Percentiles rank a stretch among this genome's conserved stretches.
Conservation (phyloP, 1,284 basidiomycete genomes). For the Tylopilus sp. region DNA sequence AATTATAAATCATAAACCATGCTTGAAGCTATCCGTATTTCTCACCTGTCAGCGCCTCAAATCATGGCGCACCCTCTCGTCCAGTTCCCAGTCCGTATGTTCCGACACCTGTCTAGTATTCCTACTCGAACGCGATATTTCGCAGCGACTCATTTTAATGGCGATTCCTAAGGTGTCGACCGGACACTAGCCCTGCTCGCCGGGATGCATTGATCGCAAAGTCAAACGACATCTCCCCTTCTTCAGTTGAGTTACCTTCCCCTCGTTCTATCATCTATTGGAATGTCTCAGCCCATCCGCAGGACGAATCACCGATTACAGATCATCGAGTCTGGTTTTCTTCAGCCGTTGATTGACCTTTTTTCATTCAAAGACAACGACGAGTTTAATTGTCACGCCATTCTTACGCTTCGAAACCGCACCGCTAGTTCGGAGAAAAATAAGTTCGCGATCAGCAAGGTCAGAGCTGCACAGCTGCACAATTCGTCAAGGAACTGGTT, state of each 20-base stretch:
- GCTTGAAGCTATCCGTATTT: too few relatives aligned
- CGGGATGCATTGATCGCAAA: too few relatives aligned
- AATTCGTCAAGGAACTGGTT: conserved; percentile 97
- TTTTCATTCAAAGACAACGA: conserved; percentile 99
- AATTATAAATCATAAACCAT: too few relatives aligned
- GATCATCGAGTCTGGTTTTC: conserved; percentile 99
- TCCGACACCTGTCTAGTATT: too few relatives aligned
- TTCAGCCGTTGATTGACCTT: conserved; percentile 96
- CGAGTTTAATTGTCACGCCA: conserved; percentile 99
- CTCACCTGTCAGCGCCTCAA: too few relatives aligned
- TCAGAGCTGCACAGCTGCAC: conserved; percentile 98
- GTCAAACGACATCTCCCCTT: too few relatives aligned
- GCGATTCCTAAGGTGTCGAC: too few relatives aligned
- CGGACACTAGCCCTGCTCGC: too few relatives aligned
- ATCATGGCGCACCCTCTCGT: too few relatives aligned
- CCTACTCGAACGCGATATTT: too few relatives aligned
- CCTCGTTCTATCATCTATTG: conserved; percentile 98
- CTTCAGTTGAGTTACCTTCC: conserved; percentile 98
- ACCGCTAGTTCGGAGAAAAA: conserved; percentile 99
- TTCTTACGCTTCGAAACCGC: conserved; percentile 96
- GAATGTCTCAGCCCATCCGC: conserved; percentile 98
- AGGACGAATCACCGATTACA: conserved; percentile 99
- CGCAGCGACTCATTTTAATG: too few relatives aligned
- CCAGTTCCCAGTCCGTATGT: too few relatives aligned
- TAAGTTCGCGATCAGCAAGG: conserved; percentile 98